phyloP scores from a whole-genome alignment of 1,284 basidiomycete species.

The Bothia castanella region DNA sequence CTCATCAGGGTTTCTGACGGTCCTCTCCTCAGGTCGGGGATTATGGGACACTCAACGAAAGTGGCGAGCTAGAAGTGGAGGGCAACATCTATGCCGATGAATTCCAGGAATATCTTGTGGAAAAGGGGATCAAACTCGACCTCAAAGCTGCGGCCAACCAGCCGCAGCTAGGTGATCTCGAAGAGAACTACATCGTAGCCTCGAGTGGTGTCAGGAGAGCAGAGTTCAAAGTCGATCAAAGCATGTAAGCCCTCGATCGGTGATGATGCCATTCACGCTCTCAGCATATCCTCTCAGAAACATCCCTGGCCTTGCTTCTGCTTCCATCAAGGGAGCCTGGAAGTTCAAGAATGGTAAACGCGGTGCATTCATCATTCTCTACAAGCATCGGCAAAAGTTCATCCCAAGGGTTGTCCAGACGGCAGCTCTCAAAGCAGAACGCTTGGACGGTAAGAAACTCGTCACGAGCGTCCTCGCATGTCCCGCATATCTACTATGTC shows the following conservation, averaged over 20 bases:
- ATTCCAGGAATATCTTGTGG: conserved; percentile 5
- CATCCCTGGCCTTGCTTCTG: conserved; percentile 2
- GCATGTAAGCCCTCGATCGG: no score
- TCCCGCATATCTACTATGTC: conserved; percentile 20
- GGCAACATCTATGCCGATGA: conserved; percentile 17
- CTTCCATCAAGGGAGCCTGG: conserved; percentile 19
- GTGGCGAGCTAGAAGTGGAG: conserved; percentile 10
- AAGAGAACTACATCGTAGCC: conserved; percentile 4
- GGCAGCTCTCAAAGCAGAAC: background rate
- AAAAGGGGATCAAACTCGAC: background rate
- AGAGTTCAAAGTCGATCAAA: background rate
- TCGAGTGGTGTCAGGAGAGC: conserved; percentile 11
- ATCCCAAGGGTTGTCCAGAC: conserved; percentile 2
- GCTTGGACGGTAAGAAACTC: conserved; percentile 10
- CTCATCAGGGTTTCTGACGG: no score
- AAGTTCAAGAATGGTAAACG: conserved; percentile 13
- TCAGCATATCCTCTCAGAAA: background rate
- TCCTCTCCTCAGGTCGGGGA: conserved; percentile 3
- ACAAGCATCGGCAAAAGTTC: conserved; percentile 5
- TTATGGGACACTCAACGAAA: conserved; percentile 10
- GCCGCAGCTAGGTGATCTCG: background rate
- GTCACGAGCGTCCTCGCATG: conserved; percentile 15
- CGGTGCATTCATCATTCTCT: conserved; percentile 15
- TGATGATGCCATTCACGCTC: no score
- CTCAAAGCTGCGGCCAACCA: background rate